Percentiles rank a stretch among this genome's conserved stretches.
Evolutionary conservation across 2,329 filamentous ascomycete genomes (phyloP).

Genomic region (Ceratocystis papillata): DNA sequence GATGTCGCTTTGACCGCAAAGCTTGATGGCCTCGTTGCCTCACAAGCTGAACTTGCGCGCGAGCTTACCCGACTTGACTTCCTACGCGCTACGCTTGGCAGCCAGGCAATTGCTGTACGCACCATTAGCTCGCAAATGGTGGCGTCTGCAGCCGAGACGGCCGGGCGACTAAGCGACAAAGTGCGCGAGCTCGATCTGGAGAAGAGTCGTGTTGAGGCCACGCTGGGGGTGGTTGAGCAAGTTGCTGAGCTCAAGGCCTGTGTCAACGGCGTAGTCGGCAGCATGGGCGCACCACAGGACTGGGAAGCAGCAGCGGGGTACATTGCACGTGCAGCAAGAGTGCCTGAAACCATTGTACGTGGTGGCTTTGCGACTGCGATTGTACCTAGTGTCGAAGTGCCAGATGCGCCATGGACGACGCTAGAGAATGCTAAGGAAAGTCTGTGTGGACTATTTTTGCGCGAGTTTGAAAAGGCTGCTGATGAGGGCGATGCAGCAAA

Average conservation of each 20-base stretch:
- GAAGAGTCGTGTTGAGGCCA: constrained; percentile 82
- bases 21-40: constrained; percentile 65
- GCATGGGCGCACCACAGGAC: constrained; percentile 95
- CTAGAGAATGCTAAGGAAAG: constrained; percentile 80
- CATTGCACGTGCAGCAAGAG: constrained; percentile 67
- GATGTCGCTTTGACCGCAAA: constrained; percentile 64
- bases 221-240: constrained; percentile 84
- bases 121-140: constrained; percentile 86
- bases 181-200: constrained; percentile 84
- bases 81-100: constrained; percentile 74
- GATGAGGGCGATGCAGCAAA: constrained; percentile 75
- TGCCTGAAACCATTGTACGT: constrained; percentile 68
- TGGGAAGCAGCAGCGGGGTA: constrained; percentile 96
- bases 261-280: constrained; percentile 84
- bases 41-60: constrained; percentile 75
- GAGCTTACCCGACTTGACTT: constrained; percentile 82
- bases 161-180: constrained; percentile 70
- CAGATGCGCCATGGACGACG: constrained; percentile 78
- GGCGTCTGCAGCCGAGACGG: constrained; percentile 71
- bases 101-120: constrained; percentile 74
- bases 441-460: constrained; percentile 76
- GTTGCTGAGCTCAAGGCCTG: constrained; percentile 95
- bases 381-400: constrained; percentile 90
- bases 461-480: constrained; percentile 90
- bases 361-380: constrained; percentile 83